Evolutionary conservation across 2,329 filamentous ascomycete species (phyloP), one percentile per base, ranked within the genome.

Genomic region (Clonostachys byssicola): DNA sequence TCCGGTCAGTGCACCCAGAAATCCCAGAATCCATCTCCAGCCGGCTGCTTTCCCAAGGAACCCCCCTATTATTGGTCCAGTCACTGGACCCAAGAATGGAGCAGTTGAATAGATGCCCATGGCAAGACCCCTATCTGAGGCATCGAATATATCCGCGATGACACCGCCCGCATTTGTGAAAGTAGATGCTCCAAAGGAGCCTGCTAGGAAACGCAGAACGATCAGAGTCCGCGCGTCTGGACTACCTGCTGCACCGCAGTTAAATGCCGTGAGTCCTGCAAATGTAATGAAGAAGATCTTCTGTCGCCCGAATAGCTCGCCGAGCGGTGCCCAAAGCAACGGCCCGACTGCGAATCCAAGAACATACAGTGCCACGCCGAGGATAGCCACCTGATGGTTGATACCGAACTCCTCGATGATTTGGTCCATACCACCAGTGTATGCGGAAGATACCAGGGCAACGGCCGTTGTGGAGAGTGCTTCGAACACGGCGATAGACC

Each of bases 371-470:
- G 80, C 81, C 12, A 85, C 68, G 12, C 80, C 80, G 12, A 92
- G 62, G 5, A 89, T 92, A 16, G 85, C 86, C 16, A 92, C 76
- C 38, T 30, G 8, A 30, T 30, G 23, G 10, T 30, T 85, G 52
- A 77, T 75, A 51, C 77, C 65, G 55, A 95, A 92, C 51, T 92
- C 85, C 13, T 71, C 66, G 47, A 81, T 79, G 62, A 94, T 78
- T 64, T 92, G 49, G 8, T 13, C 40, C 40, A 42, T 23, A 4
- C 40, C 40, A 12, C 78, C 77, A 5, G 74, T 75, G 59, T 77
- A 85, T 14, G 82, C 82, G 4, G 78, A 81, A 12, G 81, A 85
- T 41, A 79, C 79, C 54, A 88, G 82, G 9, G 84, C 72, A 23
- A 87, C 81, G 20, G 72, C 82, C 42, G 88, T 70, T 1, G 83